Evolutionary conservation across 441 rosid genomes (phyloP), one percentile per base, ranked within the genome.

Genomic region (Pelargonium myrrhifolium): DNA sequence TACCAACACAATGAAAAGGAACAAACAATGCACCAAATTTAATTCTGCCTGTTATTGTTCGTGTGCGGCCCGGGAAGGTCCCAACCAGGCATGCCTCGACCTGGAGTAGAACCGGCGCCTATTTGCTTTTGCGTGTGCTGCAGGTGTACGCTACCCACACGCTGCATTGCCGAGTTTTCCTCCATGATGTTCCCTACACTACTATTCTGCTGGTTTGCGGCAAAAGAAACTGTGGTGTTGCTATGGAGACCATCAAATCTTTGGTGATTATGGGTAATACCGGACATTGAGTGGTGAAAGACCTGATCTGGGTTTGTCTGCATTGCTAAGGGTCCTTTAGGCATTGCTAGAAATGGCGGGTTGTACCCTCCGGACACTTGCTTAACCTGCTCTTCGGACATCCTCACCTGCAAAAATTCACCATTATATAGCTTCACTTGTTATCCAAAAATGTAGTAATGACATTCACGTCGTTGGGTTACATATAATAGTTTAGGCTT

Each of bases 291-390:
- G 9, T 53, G 61, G 22, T 55, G 61, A 20, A 55, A 55, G 26
- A 55, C 61, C 10, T 20, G 61, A 2, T 55, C 61, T 20, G 61
- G 28, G 61, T 55, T 55, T 55, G 61, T 55, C 10, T 55, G 61
- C 61, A 55, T 55, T 55, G 61, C 8, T 10, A 22, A 10, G 24
- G 61, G 20, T 6, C 20, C 61, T 55, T 18, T 3, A 18, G 61
- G 61, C 26, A 55, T 55, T 4, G 61, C 11, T 8, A 55, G 14
- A 55, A 55, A 55, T 55, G 61, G 0, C 39, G 39, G 61, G 21
- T 55, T 55, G 61, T 55, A 55, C 21, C 61, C 61, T 18, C 61
- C 61, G 9, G 61, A 55, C 22, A 55, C 61, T 17, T 55, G 61
- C 61, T 55, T 55, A 17, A 55, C 61, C 61, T 24, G 61, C 28